Evolutionary conservation across 768 basidiomycete genomes (phyloP).

Genomic region (Russula compacta): DNA sequence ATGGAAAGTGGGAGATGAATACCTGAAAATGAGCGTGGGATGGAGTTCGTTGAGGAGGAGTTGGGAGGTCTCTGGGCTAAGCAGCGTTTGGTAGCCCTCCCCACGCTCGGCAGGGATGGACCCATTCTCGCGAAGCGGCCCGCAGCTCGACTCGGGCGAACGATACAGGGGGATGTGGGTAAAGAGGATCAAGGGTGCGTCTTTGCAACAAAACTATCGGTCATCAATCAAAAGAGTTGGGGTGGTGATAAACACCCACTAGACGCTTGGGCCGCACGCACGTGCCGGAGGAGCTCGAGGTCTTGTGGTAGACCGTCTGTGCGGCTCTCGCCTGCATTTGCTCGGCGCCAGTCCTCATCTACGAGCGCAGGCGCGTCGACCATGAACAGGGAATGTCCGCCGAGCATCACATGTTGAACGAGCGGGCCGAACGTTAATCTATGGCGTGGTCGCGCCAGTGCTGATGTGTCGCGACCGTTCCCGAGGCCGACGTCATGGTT

Average conservation of each 20-base stretch:
- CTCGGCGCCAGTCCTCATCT: slow-evolving; percentile 59
- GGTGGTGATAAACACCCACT: neutral
- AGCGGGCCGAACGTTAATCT: slow-evolving; percentile 65
- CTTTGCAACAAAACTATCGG: neutral
- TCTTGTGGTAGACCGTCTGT: slow-evolving; percentile 35
- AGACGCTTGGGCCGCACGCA: neutral
- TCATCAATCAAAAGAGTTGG: slow-evolving; percentile 25
- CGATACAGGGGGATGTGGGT: slow-evolving; percentile 87
- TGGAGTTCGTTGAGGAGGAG: slow-evolving; percentile 56
- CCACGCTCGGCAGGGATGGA: slow-evolving; percentile 67
- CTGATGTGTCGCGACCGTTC: slow-evolving; percentile 22
- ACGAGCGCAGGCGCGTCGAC: slow-evolving; percentile 66
- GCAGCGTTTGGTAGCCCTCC: slow-evolving; percentile 75
- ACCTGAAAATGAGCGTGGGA: slow-evolving; percentile 75
- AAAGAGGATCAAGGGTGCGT: slow-evolving; percentile 29
- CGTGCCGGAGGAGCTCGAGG: slow-evolving; percentile 1
- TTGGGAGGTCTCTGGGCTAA: slow-evolving; percentile 55
- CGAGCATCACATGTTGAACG: slow-evolving; percentile 53
- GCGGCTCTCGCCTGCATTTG: slow-evolving; percentile 32
- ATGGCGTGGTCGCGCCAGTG: slow-evolving; percentile 41
- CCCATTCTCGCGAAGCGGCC: slow-evolving; percentile 66
- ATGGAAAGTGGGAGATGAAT: slow-evolving; percentile 10
- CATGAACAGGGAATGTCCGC: slow-evolving; percentile 64
- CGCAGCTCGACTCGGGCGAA: slow-evolving; percentile 59
- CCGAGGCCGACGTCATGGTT: slow-evolving; percentile 78